Conservation (phyloP, 495 filamentous ascomycete genomes). For the Cladorrhinum samala region DNA sequence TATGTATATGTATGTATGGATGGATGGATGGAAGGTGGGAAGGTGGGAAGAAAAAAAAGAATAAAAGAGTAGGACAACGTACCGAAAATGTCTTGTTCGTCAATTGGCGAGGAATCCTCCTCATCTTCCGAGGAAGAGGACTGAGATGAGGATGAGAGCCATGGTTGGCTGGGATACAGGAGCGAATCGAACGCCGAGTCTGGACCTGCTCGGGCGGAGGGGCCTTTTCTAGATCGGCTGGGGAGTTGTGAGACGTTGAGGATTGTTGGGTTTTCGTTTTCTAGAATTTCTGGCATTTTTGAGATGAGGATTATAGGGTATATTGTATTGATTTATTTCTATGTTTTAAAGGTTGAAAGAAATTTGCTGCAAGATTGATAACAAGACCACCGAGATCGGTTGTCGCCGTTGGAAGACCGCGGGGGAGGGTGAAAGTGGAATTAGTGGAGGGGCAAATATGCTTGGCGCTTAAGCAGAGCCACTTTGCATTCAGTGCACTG, state of each 20-base stretch:
- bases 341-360: too few species aligned
- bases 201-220: conserved; percentile 20
- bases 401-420: too few species aligned
- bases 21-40: background rate
- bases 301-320: background rate
- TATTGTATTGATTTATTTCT: too few species aligned
- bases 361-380: too few species aligned
- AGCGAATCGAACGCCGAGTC: conserved; percentile 33
- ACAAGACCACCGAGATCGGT: too few species aligned
- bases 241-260: conserved; percentile 86
- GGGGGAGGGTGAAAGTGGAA: too few species aligned
- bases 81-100: conserved; percentile 97
- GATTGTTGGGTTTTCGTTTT: conserved; percentile 95
- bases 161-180: conserved; percentile 26
- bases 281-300: conserved; percentile 38
- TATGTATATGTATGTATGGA: background rate
- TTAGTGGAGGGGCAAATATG: too few species aligned
- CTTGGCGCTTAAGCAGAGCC: too few species aligned
- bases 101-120: conserved; percentile 71
- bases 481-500: background rate
- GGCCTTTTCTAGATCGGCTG: conserved; percentile 43
- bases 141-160: conserved; percentile 22
- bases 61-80: too few species aligned
- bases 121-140: conserved; percentile 14
- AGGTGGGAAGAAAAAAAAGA: background rate